Evolutionary conservation across 1,284 basidiomycete genomes (phyloP).

Genomic region (Crucibulum cyathiforme): DNA sequence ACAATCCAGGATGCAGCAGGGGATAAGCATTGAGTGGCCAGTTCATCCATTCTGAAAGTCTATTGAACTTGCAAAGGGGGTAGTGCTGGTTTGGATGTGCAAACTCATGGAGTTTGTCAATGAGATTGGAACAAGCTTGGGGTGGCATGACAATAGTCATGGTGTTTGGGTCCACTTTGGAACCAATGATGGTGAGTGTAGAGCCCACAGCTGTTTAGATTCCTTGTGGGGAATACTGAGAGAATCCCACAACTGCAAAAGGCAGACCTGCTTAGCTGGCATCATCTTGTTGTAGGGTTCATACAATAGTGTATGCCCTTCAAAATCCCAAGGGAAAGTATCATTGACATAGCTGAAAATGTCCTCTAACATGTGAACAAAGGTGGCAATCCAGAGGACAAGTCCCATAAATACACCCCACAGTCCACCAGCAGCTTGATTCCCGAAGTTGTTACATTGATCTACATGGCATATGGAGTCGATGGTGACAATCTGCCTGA

Average conservation of each 20-base stretch:
- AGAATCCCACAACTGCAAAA: slow-evolving; percentile 38
- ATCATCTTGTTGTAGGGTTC: slow-evolving; percentile 26
- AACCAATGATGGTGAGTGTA: slow-evolving; percentile 34
- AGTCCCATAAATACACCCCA: slow-evolving; percentile 27
- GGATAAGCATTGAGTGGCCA: slow-evolving; percentile 50
- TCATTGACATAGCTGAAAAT: slow-evolving; percentile 35
- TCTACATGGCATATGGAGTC: slow-evolving; percentile 1
- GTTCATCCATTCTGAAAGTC: slow-evolving; percentile 41
- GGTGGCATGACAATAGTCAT: slow-evolving; percentile 28
- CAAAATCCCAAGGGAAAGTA: slow-evolving; percentile 17
- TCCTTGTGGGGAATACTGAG: slow-evolving; percentile 36
- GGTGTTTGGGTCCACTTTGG: slow-evolving; percentile 31
- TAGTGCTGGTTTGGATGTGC: slow-evolving; percentile 5
- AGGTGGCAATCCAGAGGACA: slow-evolving; percentile 31
- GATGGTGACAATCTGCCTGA: slow-evolving; percentile 7
- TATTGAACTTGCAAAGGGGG: slow-evolving; percentile 34
- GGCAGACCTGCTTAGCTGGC: slow-evolving; percentile 23
- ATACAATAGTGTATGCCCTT: slow-evolving; percentile 22
- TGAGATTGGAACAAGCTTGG: slow-evolving; percentile 10
- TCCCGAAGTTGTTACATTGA: slow-evolving; percentile 28
- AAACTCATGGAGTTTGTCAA: slow-evolving; percentile 17
- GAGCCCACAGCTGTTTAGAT: slow-evolving; percentile 35
- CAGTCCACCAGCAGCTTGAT: slow-evolving; percentile 12
- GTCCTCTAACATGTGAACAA: slow-evolving; percentile 9
- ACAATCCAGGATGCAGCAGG: slow-evolving; percentile 34